Evolutionary conservation across 1,139 yeast species (phyloP).

Genomic region (Zygoascus meyerae): DNA sequence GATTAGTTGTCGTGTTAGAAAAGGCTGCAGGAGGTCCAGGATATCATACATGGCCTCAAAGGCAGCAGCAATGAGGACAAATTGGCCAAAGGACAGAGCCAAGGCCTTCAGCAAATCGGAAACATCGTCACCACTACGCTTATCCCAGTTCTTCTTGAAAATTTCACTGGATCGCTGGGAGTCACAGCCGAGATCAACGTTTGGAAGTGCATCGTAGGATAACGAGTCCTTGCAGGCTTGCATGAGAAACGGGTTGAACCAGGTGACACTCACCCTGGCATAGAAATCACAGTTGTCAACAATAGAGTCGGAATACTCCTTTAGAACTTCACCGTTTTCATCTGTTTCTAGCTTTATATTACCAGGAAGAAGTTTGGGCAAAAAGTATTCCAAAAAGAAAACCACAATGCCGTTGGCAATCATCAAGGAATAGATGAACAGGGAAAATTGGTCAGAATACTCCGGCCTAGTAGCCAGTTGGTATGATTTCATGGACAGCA

Average conservation of each 20-base stretch:
- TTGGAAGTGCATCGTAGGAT: slow-evolving; percentile 70
- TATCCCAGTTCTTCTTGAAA: slow-evolving; percentile 55
- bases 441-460: slow-evolving; percentile 4
- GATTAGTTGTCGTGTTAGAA: slow-evolving; percentile 64
- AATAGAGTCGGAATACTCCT: slow-evolving; percentile 15
- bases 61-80: slow-evolving; percentile 57
- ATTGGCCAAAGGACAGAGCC: slow-evolving; percentile 56
- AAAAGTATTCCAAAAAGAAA: slow-evolving; percentile 15
- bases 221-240: slow-evolving; percentile 66
- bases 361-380: slow-evolving; percentile 14
- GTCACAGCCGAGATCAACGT: slow-evolving; percentile 58
- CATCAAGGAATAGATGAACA: slow-evolving; percentile 11
- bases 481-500: slow-evolving; percentile 44
- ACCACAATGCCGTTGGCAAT: slow-evolving; percentile 8
- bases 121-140: slow-evolving; percentile 36
- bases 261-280: slow-evolving; percentile 66
- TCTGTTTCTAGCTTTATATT: slow-evolving; percentile 7
- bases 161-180: slow-evolving; percentile 43
- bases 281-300: slow-evolving; percentile 70
- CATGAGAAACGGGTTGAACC: slow-evolving; percentile 85
- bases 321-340: slow-evolving; percentile 10
- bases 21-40: slow-evolving; percentile 71
- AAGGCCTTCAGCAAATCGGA: slow-evolving; percentile 63
- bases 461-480: slow-evolving; percentile 15
- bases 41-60: slow-evolving; percentile 68